Percentiles rank a stretch among this genome's conserved stretches.
These are phyloP conservation scores for Elsinoe batatas DNA, from an alignment of 2,329 filamentous ascomycete species.

Conservation along the genomic window DNA sequence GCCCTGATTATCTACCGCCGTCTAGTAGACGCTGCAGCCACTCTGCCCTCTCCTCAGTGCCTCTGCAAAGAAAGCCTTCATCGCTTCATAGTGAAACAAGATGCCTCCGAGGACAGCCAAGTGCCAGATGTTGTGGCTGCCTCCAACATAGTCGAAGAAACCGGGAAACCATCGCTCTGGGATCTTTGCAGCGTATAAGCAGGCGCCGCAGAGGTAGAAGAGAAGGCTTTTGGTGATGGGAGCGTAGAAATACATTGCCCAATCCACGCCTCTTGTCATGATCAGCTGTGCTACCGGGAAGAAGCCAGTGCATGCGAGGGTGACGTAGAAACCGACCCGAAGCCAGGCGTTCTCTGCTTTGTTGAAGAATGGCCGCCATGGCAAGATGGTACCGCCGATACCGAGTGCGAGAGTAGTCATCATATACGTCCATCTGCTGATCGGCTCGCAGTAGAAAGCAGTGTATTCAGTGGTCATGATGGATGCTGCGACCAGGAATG, in stretches of 20 bases:
- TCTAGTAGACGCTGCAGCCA: slow-evolving; percentile 23
- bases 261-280: slow-evolving; percentile 63
- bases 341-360: slow-evolving; percentile 84
- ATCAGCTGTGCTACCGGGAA: slow-evolving; percentile 78
- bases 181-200: slow-evolving; percentile 82
- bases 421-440: slow-evolving; percentile 81
- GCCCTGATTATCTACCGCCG: background rate
- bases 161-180: slow-evolving; percentile 91
- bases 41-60: slow-evolving; percentile 30
- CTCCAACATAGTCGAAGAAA: slow-evolving; percentile 88
- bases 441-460: slow-evolving; percentile 93
- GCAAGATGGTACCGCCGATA: slow-evolving; percentile 76
- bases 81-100: slow-evolving; percentile 90
- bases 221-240: slow-evolving; percentile 74
- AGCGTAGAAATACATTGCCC: slow-evolving; percentile 83
- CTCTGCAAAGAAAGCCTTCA: slow-evolving; percentile 82
- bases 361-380: slow-evolving; percentile 96
- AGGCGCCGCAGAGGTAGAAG: slow-evolving; percentile 77
- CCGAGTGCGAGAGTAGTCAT: slow-evolving; percentile 69
- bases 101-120: slow-evolving; percentile 89
- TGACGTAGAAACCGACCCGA: slow-evolving; percentile 83
- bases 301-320: slow-evolving; percentile 78
- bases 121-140: slow-evolving; percentile 97
- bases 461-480: slow-evolving; percentile 99
- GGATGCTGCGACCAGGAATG: slow-evolving; percentile 82